These are phyloP conservation scores for Oryza meridionalis DNA, from an alignment of 176 grass and related monocot species.

Conservation along the genomic window DNA sequence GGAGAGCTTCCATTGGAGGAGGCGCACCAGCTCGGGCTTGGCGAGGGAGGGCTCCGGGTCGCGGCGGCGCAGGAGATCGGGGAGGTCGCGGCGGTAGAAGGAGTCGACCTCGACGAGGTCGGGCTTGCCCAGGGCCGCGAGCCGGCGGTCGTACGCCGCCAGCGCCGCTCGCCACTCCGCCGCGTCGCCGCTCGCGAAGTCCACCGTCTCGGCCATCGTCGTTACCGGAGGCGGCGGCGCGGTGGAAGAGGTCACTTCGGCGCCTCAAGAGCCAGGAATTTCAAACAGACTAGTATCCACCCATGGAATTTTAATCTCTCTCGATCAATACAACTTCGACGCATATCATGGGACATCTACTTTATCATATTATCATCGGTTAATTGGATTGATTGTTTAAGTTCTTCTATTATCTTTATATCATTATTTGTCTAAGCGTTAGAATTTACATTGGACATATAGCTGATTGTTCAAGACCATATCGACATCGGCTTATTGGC, in stretches of 20 bases:
- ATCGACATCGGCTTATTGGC: too few relatives aligned
- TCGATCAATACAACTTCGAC: too few relatives aligned
- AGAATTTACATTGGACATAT: too few relatives aligned
- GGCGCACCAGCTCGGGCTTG: constrained; percentile 73
- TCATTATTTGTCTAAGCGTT: too few relatives aligned
- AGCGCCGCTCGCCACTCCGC: constrained; percentile 65
- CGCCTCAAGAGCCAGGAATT: not conserved
- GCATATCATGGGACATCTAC: too few relatives aligned
- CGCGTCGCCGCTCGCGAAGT: constrained; percentile 60
- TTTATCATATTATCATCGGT: too few relatives aligned
- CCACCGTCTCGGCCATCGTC: constrained; percentile 56
- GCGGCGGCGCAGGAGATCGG: constrained; percentile 57
- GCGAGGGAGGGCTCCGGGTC: constrained; percentile 64
- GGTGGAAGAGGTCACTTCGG: too few relatives aligned
- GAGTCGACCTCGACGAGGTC: constrained; percentile 65
- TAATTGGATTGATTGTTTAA: too few relatives aligned
- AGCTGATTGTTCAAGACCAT: too few relatives aligned
- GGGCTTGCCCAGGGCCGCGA: constrained; percentile 62
- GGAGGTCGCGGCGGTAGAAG: constrained; percentile 82
- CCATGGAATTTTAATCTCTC: too few relatives aligned
- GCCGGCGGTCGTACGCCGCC: constrained; percentile 55
- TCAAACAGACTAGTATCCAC: not conserved
- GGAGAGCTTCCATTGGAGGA: constrained; percentile 96
- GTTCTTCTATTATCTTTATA: too few relatives aligned
- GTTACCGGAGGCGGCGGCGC: not conserved